Evolutionary conservation across 108 stramenopile species (phyloP), one percentile per base, ranked within the genome.

Genomic region (Conticribra weissflogii): DNA sequence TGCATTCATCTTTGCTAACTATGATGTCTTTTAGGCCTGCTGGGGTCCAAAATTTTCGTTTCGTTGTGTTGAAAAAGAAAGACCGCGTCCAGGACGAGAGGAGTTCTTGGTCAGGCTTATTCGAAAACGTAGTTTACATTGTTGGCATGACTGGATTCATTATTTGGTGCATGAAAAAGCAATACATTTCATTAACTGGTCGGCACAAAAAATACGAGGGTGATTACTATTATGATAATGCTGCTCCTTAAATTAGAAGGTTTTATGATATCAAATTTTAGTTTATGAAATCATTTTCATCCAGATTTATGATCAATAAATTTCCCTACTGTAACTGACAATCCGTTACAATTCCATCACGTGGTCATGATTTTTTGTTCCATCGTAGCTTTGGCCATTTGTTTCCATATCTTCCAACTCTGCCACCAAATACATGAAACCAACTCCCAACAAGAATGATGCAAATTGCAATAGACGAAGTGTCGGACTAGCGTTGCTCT

Each of bases 371-470:
- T n/a, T n/a, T n/a, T n/a, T n/a, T n/a, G n/a, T n/a, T n/a, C n/a
- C n/a, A n/a, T n/a, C n/a, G n/a, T n/a, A n/a, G n/a, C n/a, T n/a
- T n/a, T n/a, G n/a, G n/a, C n/a, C n/a, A 3, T 54, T 45, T 54
- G 36, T 79, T 50, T 78, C 73, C 65, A 72, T 66, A 19, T 74
- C 61, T 78, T 95, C 94, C 48, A 93, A 51, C 4, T 81, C 46
- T 31, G 76, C 71, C 17, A 91, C 88, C n/a, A 59, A 54, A 71
- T 87, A 88, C 84, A 96, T 72, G 68, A 93, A 91, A 0, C 71
- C 88, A 66, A 96, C 66, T 28, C 95, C 95, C 1, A 65, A 58
- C 28, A 50, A 68, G 66, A 96, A 92, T 21, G 68, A 76, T 0
- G 59, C 30, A 12, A 90, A 23, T 48, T 93, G 90, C 24, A 70